phyloP scores from a whole-genome alignment of 169 alveolate genomes.

The Plasmodium gaboni region DNA sequence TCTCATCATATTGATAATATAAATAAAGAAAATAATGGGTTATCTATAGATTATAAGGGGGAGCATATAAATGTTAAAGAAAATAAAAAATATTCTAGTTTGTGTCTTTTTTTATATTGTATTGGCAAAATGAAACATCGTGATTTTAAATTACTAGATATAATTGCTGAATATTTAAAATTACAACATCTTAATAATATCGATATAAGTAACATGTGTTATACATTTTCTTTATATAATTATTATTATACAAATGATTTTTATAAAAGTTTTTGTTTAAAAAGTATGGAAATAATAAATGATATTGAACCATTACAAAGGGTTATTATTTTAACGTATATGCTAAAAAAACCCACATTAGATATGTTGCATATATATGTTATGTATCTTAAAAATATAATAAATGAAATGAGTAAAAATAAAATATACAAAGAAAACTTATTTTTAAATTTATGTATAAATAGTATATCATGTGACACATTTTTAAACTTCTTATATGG shows the following conservation, averaged over 20 bases:
- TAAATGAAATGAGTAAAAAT: slow-evolving; percentile 35
- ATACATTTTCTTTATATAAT: slow-evolving; percentile 63
- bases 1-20: not conserved
- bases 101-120: slow-evolving; percentile 61
- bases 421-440: slow-evolving; percentile 23
- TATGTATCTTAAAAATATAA: slow-evolving; percentile 20
- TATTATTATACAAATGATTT: slow-evolving; percentile 27
- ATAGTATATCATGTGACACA: slow-evolving; percentile 43
- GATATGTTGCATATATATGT: slow-evolving; percentile 44
- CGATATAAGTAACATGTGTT: slow-evolving; percentile 73
- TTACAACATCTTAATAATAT: slow-evolving; percentile 41
- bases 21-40: not conserved
- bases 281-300: slow-evolving; percentile 31
- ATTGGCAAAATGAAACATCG: slow-evolving; percentile 67
- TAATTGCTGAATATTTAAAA: slow-evolving; percentile 42
- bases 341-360: slow-evolving; percentile 42
- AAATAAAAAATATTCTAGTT: slow-evolving; percentile 49
- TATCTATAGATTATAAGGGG: no score
- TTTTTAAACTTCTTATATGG: slow-evolving; percentile 36
- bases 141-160: slow-evolving; percentile 30
- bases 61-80: not conserved
- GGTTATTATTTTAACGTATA: slow-evolving; percentile 49
- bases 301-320: slow-evolving; percentile 48
- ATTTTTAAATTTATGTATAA: slow-evolving; percentile 62
- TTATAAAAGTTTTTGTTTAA: slow-evolving; percentile 46